Evolutionary conservation across 352 stramenopile genomes (phyloP), one percentile per base, ranked within the genome.

Genomic region (Phytophthora tentaculata): DNA sequence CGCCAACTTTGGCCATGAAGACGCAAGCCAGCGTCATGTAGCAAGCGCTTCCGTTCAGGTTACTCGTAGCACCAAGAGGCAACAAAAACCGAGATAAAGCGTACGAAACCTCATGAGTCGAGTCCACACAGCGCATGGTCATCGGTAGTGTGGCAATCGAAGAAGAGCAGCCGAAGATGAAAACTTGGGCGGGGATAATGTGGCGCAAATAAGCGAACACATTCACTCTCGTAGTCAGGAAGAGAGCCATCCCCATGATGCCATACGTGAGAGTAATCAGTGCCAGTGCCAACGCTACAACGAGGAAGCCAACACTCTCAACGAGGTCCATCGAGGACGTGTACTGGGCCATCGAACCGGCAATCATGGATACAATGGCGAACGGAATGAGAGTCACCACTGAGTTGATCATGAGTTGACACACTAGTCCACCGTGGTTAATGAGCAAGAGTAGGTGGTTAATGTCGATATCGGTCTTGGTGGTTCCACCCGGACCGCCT

Each of bases 131-230:
- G 2, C 84, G 84, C 74, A 92, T 77, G 20, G 84, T 92, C 70
- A 92, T 84, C 12, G 86, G 86, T 28, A 94, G 72, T 53, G 84
- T 94, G 24, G 84, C 86, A 32, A 92, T 88, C 19, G 86, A 94
- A 6, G 86, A 94, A 55, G 83, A 88, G 65, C 81, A 94, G 32
- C 84, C 83, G 48, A 92, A 84, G 51, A 89, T 88, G 61, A 94
- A 94, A 5, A 89, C 69, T 60, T 92, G 83, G 4, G 84, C 86
- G 0, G 86, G 86, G 9, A 92, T 56, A 45, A 94, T 90, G 61
- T 90, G 51, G 26, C 71, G 73, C 48, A 94, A 56, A 61, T 87
- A 94, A 28, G 50, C 67, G 67, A 92, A 91, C 12, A 91, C 74
- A 62, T 84, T 92, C 29, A 80, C 77, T 7, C 80, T 56, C n/a